Conservation (phyloP, 2,329 filamentous ascomycete species). For the Pseudogymnoascus sp. region DNA sequence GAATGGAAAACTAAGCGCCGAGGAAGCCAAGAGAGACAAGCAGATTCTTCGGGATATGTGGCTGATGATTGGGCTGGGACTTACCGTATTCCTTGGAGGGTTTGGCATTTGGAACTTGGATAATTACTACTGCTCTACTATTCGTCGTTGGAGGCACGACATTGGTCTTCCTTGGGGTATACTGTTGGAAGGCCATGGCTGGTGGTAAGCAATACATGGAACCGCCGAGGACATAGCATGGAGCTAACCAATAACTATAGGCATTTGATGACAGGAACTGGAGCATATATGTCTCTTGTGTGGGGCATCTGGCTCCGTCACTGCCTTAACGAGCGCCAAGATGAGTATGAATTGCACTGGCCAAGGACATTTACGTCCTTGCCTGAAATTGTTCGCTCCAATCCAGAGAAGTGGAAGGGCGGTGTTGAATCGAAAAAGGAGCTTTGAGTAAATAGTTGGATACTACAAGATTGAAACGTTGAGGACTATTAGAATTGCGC, state of each 20-base stretch:
- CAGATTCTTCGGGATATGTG: slow-evolving; percentile 60
- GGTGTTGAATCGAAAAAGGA: neutral
- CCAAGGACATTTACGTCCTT: slow-evolving; percentile 44
- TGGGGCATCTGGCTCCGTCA: slow-evolving; percentile 68
- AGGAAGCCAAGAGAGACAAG: slow-evolving; percentile 47
- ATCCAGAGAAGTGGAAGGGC: neutral
- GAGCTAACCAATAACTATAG: slow-evolving; percentile 23
- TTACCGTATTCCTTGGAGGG: slow-evolving; percentile 57
- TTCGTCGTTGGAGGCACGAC: slow-evolving; percentile 52
- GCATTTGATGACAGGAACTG: slow-evolving; percentile 66
- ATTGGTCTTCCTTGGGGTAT: slow-evolving; percentile 66
- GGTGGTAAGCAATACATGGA: slow-evolving; percentile 47
- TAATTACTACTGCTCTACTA: slow-evolving; percentile 52
- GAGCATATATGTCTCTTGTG: slow-evolving; percentile 63
- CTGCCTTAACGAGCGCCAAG: slow-evolving; percentile 58
- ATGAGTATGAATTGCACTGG: slow-evolving; percentile 60
- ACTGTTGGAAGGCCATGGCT: slow-evolving; percentile 63
- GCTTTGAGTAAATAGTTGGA: neutral
- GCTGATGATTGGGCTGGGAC: slow-evolving; percentile 54
- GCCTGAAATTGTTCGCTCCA: slow-evolving; percentile 28
- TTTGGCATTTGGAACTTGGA: slow-evolving; percentile 64
- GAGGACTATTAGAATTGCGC: neutral
- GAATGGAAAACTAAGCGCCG: slow-evolving; percentile 37
- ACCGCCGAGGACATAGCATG: neutral
- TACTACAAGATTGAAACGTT: neutral